A percentile compares a stretch with the other conserved stretches of the same genome.
These are phyloP conservation scores for Singerocomus inundabilis DNA, from an alignment of 1,284 basidiomycete species.

Conservation along the genomic window DNA sequence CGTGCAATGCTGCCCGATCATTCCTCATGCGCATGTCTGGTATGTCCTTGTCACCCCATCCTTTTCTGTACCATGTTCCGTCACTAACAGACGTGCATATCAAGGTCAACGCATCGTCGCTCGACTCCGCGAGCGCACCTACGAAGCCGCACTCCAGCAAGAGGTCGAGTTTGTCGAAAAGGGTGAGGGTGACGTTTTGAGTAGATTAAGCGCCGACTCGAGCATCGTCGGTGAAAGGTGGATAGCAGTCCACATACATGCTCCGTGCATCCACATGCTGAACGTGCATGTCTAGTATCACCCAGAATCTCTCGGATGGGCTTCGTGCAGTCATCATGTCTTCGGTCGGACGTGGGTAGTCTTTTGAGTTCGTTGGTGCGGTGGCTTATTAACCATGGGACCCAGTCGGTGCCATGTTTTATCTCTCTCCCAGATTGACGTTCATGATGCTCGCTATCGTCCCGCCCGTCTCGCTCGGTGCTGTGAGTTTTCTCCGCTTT, in stretches of 20 bases:
- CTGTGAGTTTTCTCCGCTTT: conserved; percentile 50
- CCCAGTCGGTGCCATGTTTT: conserved; percentile 93
- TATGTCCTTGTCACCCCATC: conserved; percentile 28
- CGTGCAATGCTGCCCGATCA: conserved; percentile 84
- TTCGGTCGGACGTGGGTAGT: conserved; percentile 74
- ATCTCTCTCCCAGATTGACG: conserved; percentile 88
- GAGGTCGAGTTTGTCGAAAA: conserved; percentile 93
- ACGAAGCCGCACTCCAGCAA: conserved; percentile 78
- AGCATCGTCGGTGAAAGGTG: conserved; percentile 94
- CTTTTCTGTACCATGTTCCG: not conserved
- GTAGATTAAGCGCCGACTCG: conserved; percentile 88
- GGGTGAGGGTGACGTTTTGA: conserved; percentile 93
- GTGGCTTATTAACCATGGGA: conserved; percentile 6
- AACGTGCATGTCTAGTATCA: conserved; percentile 53
- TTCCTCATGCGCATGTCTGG: conserved; percentile 87
- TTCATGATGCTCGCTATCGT: conserved; percentile 92
- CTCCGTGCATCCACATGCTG: not conserved
- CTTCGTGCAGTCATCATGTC: conserved; percentile 86
- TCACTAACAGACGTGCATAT: not conserved
- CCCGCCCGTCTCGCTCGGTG: conserved; percentile 93
- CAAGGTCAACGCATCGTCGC: conserved; percentile 90
- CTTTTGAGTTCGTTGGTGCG: not conserved
- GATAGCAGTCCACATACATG: conserved; percentile 17
- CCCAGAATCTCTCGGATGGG: conserved; percentile 90
- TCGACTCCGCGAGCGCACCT: conserved; percentile 81